Evolutionary conservation across 1,284 basidiomycete genomes (phyloP), one percentile per base, ranked within the genome.

Genomic region (Austroboletus olivaceoglutinosus): DNA sequence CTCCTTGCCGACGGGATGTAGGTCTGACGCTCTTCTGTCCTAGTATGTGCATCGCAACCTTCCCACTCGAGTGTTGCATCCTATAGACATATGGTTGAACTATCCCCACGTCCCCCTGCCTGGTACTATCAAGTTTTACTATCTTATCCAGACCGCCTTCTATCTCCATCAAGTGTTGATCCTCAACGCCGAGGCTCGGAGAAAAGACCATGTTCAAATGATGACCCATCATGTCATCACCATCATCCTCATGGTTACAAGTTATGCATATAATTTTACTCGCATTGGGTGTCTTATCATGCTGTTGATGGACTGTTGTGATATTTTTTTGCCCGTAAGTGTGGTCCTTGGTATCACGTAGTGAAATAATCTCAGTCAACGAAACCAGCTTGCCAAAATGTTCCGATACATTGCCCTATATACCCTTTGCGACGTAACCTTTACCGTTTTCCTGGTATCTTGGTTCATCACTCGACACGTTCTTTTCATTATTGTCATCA

Each of bases 181-280:
- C 49, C 80, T 99, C 68, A 90, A 98, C 69, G 86, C 93, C n/a
- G 96, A 99, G 71, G 93, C 87, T 43, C 80, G 85, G 48, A 80
- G 96, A 50, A 94, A 93, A 65, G 96, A 99, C 70, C 92, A 97
- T 69, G 77, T 78, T 69, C 94, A 98, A 72, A 99, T 98, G 96
- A 89, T 98, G 77, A 76, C 85, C 27, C 96, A 99, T 73, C 96
- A 99, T 70, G 69, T 97, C 61, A 88, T 98, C 62, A 96, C 94
- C 18, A 82, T 95, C 51, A 68, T 78, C 36, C 82, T 99, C 56
- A 84, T 98, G 72, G 68, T 77, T 30, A 67, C 76, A 27, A 93
- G 90, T 65, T 99, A 97, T 72, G 77, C 78, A 48, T 84, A 79
- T 69, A 89, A 95, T 71, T 89, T 86, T 64, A 95, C 92, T 10